Conservation (phyloP, 1,284 basidiomycete genomes). For the Cutaneotrichosporon dermatis region DNA sequence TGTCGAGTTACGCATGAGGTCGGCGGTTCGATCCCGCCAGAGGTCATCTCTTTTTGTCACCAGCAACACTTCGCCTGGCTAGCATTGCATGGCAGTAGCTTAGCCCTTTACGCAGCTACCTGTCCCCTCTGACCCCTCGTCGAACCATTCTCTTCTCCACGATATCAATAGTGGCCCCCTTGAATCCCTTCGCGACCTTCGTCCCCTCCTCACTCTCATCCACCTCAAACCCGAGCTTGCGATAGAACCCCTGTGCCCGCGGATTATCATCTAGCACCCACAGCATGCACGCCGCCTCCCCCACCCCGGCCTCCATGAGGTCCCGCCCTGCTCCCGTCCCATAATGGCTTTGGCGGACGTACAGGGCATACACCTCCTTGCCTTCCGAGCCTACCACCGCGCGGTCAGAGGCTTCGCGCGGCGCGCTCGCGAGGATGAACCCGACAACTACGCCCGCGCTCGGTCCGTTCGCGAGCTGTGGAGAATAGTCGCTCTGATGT, state of each 20-base stretch:
- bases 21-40: too few relatives aligned
- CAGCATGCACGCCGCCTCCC: background rate
- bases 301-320: background rate
- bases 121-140: too few relatives aligned
- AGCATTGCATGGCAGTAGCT: too few relatives aligned
- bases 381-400: background rate
- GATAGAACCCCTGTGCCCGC: background rate
- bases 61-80: too few relatives aligned
- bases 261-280: conserved; percentile 1
- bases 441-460: background rate
- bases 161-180: too few relatives aligned
- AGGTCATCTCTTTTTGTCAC: too few relatives aligned
- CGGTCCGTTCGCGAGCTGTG: too few relatives aligned
- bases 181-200: background rate
- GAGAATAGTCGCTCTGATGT: too few relatives aligned
- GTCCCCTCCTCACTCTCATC: background rate
- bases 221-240: background rate
- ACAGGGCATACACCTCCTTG: background rate
- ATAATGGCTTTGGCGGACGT: background rate
- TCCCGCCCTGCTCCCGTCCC: background rate
- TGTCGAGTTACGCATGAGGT: too few relatives aligned
- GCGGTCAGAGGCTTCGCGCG: background rate
- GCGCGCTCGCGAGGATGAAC: background rate
- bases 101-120: too few relatives aligned
- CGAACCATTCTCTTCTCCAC: conserved; percentile 18